Evolutionary conservation across 768 basidiomycete genomes (phyloP), one percentile per base, ranked within the genome.

Genomic region (Lanmaoa rubissima): DNA sequence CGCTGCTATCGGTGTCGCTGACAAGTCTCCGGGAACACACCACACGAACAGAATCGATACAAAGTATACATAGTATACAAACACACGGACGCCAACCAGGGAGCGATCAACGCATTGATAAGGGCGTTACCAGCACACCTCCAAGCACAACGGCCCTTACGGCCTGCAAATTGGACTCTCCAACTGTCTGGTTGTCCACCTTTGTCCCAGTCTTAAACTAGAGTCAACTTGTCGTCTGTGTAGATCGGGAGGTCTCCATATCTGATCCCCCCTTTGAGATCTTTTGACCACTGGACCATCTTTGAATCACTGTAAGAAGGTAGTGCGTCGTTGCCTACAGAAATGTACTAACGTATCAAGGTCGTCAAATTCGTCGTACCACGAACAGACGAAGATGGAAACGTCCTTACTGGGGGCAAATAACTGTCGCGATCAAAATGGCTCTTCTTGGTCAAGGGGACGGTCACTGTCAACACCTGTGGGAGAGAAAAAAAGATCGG

Each of bases 211-310:
- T 41, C 48, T 50, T 39, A 64, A 16, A 40, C 62, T 21, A 39
- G 42, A 26, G 17, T 34, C 42, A 39, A 28, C 62, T 75, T 75
- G 61, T 76, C 65, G 48, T 79, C 74, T 28, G 54, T 57, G 63
- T 78, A 82, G 44, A 79, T 63, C 7, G 81, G 79, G 6, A 80
- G 64, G 26, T 79, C 74, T 47, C 60, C 74, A 59, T 60, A 74
- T 67, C 43, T 74, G 62, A 58, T 58, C 41, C 73, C 69, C 53
- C 60, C 74, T 31, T 52, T 47, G 38, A 36, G 48, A 43, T 65
- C 67, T 34, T 44, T 72, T 61, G 57, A 74, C 59, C 54, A 74
- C 51, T 59, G 67, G 39, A 48, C 39, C 62, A 51, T 57, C 43
- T 59, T 73, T 55, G 58, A 61, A 65, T 50, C 70, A 48, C 51